Percentiles rank a stretch among this genome's conserved stretches.
Evolutionary conservation across 345 rosid species (phyloP).

Genomic region (Microcos paniculata): DNA sequence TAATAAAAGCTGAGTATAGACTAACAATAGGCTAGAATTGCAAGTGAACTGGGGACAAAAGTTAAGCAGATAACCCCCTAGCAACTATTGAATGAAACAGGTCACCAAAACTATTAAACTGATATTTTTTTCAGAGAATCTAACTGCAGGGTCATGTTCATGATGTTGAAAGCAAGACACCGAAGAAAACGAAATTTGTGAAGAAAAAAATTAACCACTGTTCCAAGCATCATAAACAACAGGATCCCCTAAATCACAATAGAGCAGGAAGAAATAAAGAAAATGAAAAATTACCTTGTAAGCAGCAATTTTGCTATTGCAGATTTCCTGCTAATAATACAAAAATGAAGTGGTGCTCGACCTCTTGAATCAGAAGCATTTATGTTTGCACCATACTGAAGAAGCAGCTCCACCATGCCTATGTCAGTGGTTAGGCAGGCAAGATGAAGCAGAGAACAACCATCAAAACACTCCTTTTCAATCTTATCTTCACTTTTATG

Average conservation of each 20-base stretch:
- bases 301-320: conserved; percentile 63
- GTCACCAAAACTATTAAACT: neutral
- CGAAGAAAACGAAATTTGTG: neutral
- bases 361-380: conserved; percentile 58
- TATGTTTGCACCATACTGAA: conserved; percentile 72
- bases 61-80: too few species aligned
- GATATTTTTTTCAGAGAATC: neutral
- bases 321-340: conserved; percentile 48
- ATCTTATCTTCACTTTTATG: conserved; percentile 31
- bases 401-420: conserved; percentile 73
- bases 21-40: too few species aligned
- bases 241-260: neutral
- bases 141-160: neutral
- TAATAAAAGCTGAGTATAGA: too few species aligned
- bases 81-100: neutral
- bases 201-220: neutral
- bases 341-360: conserved; percentile 61
- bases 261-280: neutral
- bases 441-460: conserved; percentile 74
- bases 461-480: conserved; percentile 41
- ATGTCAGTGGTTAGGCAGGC: conserved; percentile 76
- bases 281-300: conserved; percentile 43
- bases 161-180: neutral
- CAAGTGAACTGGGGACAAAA: too few species aligned
- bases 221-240: neutral